phyloP scores from a whole-genome alignment of 805 yeast species.

The Hanseniaspora vineae region DNA sequence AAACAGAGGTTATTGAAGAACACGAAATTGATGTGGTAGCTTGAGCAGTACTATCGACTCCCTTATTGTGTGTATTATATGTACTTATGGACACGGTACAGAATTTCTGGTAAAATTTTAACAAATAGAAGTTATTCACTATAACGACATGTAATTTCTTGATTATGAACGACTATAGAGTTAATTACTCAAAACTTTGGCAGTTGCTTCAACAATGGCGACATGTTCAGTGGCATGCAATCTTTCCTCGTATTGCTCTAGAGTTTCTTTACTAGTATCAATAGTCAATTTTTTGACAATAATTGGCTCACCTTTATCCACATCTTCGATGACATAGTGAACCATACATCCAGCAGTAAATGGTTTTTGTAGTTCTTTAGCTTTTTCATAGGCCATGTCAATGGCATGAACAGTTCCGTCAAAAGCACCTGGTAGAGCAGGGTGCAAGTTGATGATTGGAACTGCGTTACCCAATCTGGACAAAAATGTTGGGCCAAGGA shows the following conservation, averaged over 20 bases:
- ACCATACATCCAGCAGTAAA: conserved; percentile 91
- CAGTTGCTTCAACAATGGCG: conserved; percentile 89
- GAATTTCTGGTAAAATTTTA: background rate
- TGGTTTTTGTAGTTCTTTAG: conserved; percentile 51
- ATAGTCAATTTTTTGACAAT: conserved; percentile 69
- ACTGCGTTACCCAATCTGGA: conserved; percentile 47
- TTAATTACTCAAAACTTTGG: conserved; percentile 30
- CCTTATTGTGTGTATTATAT: background rate
- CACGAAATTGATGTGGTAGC: conserved; percentile 30
- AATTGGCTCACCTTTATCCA: conserved; percentile 85
- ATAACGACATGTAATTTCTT: no score
- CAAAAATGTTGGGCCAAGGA: conserved; percentile 67
- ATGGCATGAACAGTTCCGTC: conserved; percentile 91
- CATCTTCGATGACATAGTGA: conserved; percentile 91
- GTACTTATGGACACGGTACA: background rate
- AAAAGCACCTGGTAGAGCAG: conserved; percentile 93
- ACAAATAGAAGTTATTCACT: no score
- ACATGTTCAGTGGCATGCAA: conserved; percentile 77
- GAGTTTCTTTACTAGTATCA: conserved; percentile 47
- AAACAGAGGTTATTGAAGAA: conserved; percentile 57
- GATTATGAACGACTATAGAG: no score
- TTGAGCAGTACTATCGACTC: background rate
- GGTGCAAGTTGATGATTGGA: conserved; percentile 86
- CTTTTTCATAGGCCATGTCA: conserved; percentile 91
- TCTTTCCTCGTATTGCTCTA: conserved; percentile 69